Evolutionary conservation across 345 rosid species (phyloP), one percentile per base, ranked within the genome.

Genomic region (Citrus maxima): DNA sequence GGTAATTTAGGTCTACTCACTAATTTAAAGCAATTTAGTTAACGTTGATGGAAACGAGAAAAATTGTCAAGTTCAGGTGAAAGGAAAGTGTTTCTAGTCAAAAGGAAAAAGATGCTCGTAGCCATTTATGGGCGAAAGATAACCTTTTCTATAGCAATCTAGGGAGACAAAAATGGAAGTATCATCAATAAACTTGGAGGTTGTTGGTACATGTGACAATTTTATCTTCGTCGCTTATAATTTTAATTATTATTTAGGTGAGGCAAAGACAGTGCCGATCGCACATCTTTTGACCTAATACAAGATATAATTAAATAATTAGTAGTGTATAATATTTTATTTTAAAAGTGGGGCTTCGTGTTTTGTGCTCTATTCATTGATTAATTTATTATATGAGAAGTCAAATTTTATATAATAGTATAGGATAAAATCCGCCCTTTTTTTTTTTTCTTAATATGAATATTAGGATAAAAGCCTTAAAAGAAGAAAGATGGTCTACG

Each of bases 161-260:
- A 56, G 24, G 84, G 22, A 75, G 79, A 81, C 82, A 79, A 79
- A 75, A 62, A 71, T 51, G 78, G 70, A 55, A 75, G 49, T 59
- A 77, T 69, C 56, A 78, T 75, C 63, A 78, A 74, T n/a, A 67
- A 62, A 71, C 59, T 58, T 64, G 60, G 59, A 74, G 70, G 64
- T 63, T 40, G 27, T 79, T 77, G 69, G 9, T 56, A 55, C 38
- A 55, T 21, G 55, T 65, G 56, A 54, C 22, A 18, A 3, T 19
- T 40, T 14, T 9, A 0, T 27, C 40, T 51, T 77, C 40, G 18
- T 59, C 70, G 18, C 32, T 21, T 34, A 46, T 24, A 14, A 59
- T 8, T 59, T 22, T 59, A 59, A 22, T 22, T 64, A 30, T 64
- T 64, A 30, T 30, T 64, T 63, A 6, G 9, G 66, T 34, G 32